Conservation (phyloP, 164 flowering plant species). For the Litsea cubeba region DNA sequence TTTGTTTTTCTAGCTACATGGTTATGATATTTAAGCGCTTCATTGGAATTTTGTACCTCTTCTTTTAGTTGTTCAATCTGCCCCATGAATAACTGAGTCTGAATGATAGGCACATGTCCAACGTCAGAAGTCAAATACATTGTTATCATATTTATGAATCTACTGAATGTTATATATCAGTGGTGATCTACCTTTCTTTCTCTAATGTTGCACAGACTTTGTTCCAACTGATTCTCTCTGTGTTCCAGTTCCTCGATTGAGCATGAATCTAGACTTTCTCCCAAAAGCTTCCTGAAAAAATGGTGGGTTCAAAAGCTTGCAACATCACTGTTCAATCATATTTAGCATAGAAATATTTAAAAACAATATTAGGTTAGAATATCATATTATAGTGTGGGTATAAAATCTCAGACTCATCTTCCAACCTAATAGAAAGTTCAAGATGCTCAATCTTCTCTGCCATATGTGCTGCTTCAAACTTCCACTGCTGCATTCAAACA, state of each 20-base stretch:
- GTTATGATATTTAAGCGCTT: neutral
- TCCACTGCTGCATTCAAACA: neutral
- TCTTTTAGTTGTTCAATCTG: conserved; percentile 51
- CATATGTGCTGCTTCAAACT: conserved; percentile 21
- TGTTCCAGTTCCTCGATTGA: conserved; percentile 58
- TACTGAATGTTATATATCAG: neutral
- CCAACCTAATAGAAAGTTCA: conserved; percentile 56
- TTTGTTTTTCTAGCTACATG: no score
- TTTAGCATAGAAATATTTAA: neutral
- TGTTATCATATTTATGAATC: neutral
- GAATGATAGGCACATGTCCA: conserved; percentile 14
- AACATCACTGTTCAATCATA: neutral
- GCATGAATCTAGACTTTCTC: conserved; percentile 57
- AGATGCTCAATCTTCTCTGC: conserved; percentile 65
- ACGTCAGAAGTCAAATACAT: neutral
- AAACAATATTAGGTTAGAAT: neutral
- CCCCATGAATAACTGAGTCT: conserved; percentile 57
- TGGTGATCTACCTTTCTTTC: conserved; percentile 44
- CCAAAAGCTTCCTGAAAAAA: conserved; percentile 56
- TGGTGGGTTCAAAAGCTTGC: neutral
- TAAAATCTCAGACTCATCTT: neutral
- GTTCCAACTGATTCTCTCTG: conserved; percentile 60
- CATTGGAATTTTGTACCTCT: conserved; percentile 38
- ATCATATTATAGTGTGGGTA: neutral
- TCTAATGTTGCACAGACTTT: conserved; percentile 47